phyloP scores from a whole-genome alignment of 495 filamentous ascomycete genomes.

The Trichoderma erinaceum region DNA sequence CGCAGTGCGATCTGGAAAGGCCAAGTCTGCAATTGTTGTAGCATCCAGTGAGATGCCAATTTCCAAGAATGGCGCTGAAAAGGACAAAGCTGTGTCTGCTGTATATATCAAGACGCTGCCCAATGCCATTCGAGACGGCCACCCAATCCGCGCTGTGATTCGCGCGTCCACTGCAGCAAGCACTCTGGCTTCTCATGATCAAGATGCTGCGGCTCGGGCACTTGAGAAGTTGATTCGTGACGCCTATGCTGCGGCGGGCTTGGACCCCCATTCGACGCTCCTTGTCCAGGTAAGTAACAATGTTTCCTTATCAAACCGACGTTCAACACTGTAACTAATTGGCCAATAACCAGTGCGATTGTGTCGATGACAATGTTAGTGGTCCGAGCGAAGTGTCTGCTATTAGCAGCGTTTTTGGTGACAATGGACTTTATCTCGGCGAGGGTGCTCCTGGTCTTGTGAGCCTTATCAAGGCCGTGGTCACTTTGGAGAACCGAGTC shows the following conservation, averaged over 20 bases:
- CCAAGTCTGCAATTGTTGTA: slow-evolving; percentile 35
- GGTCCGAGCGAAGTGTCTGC: slow-evolving; percentile 35
- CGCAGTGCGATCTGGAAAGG: slow-evolving; percentile 34
- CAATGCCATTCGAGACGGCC: slow-evolving; percentile 40
- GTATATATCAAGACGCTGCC: slow-evolving; percentile 42
- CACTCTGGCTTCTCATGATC: not conserved
- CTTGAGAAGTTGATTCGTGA: not conserved
- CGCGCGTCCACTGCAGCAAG: slow-evolving; percentile 29
- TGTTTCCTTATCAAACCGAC: not conserved
- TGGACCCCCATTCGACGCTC: not conserved
- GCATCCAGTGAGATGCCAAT: slow-evolving; percentile 33
- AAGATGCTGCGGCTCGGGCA: not conserved
- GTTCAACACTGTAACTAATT: not conserved
- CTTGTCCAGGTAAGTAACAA: not conserved
- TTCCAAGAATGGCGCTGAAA: slow-evolving; percentile 27
- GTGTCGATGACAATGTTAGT: slow-evolving; percentile 30
- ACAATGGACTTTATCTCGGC: slow-evolving; percentile 37
- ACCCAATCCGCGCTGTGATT: slow-evolving; percentile 49
- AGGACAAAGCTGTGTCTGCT: slow-evolving; percentile 28
- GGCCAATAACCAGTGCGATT: slow-evolving; percentile 22
- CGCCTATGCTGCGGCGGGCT: not conserved
- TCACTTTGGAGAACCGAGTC: slow-evolving; percentile 42
- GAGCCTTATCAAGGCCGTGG: slow-evolving; percentile 41
- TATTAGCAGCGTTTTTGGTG: slow-evolving; percentile 28
- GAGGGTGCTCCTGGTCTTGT: slow-evolving; percentile 44